phyloP scores from a whole-genome alignment of 805 yeast genomes.

The Maudiozyma turicensis region DNA sequence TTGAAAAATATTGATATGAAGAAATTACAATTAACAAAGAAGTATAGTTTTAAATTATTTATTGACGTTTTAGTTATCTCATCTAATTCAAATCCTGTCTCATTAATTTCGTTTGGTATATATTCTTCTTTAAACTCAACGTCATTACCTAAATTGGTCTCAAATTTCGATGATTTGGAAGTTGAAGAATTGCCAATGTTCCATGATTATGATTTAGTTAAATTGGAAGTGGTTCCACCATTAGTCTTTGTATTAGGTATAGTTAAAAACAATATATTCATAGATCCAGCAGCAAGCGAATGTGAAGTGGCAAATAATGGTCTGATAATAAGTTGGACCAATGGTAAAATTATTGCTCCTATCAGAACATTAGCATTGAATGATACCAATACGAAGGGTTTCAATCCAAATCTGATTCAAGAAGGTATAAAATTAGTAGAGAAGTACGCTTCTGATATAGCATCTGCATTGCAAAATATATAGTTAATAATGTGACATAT shows the following conservation, averaged over 20 bases:
- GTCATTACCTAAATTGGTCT: constrained; percentile 58
- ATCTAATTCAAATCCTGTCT: constrained; percentile 70
- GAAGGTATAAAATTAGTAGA: constrained; percentile 51
- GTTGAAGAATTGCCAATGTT: constrained; percentile 86
- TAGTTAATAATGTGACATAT: constrained; percentile 2
- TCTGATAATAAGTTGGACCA: constrained; percentile 58
- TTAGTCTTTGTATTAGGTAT: constrained; percentile 67
- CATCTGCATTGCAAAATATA: constrained; percentile 42
- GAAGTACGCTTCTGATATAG: constrained; percentile 53
- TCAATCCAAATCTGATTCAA: constrained; percentile 37
- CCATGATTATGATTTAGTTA: constrained; percentile 73
- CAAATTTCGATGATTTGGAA: constrained; percentile 54
- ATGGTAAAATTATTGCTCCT: constrained; percentile 64
- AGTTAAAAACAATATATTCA: constrained; percentile 52
- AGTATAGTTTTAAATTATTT: constrained; percentile 65
- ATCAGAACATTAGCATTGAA: constrained; percentile 59
- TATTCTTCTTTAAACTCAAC: constrained; percentile 78
- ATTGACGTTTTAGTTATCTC: constrained; percentile 76
- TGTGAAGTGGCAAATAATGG: constrained; percentile 85
- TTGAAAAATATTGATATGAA: constrained; percentile 36
- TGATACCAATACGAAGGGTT: constrained; percentile 41
- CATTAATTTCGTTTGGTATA: constrained; percentile 67
- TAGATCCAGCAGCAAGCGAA: constrained; percentile 87
- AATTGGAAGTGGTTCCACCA: constrained; percentile 49
- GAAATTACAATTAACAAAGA: constrained; percentile 54